Conservation (phyloP, 768 basidiomycete genomes). For the Phallus indusiatus region DNA sequence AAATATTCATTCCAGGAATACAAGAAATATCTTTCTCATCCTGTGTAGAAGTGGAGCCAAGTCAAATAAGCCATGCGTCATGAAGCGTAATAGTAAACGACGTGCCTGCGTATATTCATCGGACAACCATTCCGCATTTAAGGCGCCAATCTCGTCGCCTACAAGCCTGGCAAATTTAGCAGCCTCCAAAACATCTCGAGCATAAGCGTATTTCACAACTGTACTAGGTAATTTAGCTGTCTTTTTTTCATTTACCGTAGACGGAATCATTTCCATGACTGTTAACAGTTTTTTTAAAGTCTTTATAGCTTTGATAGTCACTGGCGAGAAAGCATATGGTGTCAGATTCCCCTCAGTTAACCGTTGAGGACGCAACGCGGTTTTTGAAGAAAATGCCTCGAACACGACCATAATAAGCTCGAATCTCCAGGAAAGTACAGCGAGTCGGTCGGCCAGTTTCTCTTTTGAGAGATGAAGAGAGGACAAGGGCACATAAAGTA, state of each 20-base stretch:
- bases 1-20: conserved; percentile 57
- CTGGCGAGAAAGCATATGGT: conserved; percentile 49
- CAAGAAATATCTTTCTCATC: conserved; percentile 50
- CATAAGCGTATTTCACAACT: conserved; percentile 49
- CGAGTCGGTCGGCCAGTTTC: conserved; percentile 33
- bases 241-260: conserved; percentile 38
- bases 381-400: conserved; percentile 51
- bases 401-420: conserved; percentile 47
- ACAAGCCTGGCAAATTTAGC: conserved; percentile 45
- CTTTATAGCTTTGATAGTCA: conserved; percentile 59
- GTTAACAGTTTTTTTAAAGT: conserved; percentile 54
- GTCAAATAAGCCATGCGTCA: too few species aligned
- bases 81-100: not conserved
- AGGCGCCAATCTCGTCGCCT: conserved; percentile 48
- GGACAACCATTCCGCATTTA: conserved; percentile 53
- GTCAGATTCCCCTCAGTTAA: conserved; percentile 4
- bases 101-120: conserved; percentile 43
- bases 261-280: conserved; percentile 23
- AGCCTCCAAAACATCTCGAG: conserved; percentile 47
- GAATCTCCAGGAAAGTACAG: conserved; percentile 56
- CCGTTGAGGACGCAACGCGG: conserved; percentile 22
- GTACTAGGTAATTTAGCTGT: conserved; percentile 37
- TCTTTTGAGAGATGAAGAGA: conserved; percentile 42
- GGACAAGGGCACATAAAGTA: conserved; percentile 39
- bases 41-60: conserved; percentile 23